phyloP scores from a whole-genome alignment of 306 rosid species.

The Sophora flavescens region DNA sequence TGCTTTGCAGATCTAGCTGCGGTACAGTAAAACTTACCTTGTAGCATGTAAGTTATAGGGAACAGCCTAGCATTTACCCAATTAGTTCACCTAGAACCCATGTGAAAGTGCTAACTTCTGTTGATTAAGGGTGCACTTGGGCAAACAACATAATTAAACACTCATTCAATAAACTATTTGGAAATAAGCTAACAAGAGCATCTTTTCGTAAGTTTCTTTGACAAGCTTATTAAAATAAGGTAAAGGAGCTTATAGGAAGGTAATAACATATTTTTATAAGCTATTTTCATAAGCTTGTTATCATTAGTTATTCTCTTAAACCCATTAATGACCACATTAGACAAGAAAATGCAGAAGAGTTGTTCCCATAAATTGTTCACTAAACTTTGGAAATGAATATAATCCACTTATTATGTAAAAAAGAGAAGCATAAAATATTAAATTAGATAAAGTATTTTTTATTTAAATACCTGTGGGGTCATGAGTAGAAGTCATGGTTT shows the following conservation, averaged over 20 bases:
- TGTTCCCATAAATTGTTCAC: slow-evolving; percentile 10
- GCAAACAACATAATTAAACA: no score
- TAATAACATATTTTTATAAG: no score
- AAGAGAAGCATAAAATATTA: not conserved
- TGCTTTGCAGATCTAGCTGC: not conserved
- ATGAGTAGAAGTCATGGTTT: slow-evolving; percentile 54
- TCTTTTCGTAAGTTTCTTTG: no score
- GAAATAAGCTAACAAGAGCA: no score
- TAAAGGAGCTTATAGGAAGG: no score
- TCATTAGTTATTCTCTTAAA: not conserved
- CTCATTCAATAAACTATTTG: no score
- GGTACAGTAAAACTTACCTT: not conserved
- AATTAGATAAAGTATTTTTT: slow-evolving; percentile 22
- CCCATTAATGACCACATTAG: slow-evolving; percentile 8
- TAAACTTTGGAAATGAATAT: not conserved
- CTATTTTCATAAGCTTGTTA: no score
- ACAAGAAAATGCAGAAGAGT: slow-evolving; percentile 7
- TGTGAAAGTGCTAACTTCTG: not conserved
- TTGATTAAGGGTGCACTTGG: not conserved
- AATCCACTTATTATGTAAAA: slow-evolving; percentile 17
- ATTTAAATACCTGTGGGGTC: slow-evolving; percentile 50
- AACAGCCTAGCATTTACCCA: slow-evolving; percentile 1
- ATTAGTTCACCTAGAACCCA: slow-evolving; percentile 10
- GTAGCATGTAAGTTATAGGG: not conserved
- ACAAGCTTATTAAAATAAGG: no score